Evolutionary conservation across 2,329 filamentous ascomycete genomes (phyloP).

Genomic region (Botrytis paeoniae): DNA sequence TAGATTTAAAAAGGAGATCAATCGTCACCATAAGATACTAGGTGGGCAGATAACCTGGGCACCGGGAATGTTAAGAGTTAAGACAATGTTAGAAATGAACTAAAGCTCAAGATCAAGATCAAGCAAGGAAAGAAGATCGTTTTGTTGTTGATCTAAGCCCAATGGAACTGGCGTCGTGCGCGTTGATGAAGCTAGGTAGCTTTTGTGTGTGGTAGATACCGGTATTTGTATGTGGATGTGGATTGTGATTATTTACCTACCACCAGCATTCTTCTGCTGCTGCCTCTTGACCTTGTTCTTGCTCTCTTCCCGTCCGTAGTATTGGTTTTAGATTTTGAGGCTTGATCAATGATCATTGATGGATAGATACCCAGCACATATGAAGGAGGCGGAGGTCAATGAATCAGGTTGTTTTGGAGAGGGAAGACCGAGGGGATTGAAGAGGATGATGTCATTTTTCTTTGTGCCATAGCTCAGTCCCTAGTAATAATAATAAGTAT

Average conservation of each 20-base stretch:
- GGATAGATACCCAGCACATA: background rate
- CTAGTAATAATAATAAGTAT: too few species aligned
- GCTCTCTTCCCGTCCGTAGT: background rate
- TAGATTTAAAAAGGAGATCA: background rate
- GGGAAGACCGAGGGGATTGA: background rate
- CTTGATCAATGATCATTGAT: background rate
- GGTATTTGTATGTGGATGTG: background rate
- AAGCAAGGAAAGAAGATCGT: conserved; percentile 9
- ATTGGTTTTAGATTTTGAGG: background rate
- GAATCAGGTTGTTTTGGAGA: background rate
- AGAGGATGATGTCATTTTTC: background rate
- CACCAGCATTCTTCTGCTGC: background rate
- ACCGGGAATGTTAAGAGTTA: background rate
- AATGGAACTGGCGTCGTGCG: conserved; percentile 2
- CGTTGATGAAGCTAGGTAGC: conserved; percentile 1
- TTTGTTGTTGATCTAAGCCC: background rate
- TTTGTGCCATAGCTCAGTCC: background rate
- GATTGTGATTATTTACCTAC: background rate
- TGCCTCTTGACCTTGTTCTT: background rate
- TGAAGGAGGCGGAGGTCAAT: background rate
- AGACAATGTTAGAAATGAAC: background rate
- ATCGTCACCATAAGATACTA: background rate
- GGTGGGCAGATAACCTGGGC: background rate
- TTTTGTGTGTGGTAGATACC: background rate
- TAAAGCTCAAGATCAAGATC: background rate